Evolutionary conservation across 2,329 filamentous ascomycete genomes (phyloP).

Genomic region (Neocucurbitaria cava): DNA sequence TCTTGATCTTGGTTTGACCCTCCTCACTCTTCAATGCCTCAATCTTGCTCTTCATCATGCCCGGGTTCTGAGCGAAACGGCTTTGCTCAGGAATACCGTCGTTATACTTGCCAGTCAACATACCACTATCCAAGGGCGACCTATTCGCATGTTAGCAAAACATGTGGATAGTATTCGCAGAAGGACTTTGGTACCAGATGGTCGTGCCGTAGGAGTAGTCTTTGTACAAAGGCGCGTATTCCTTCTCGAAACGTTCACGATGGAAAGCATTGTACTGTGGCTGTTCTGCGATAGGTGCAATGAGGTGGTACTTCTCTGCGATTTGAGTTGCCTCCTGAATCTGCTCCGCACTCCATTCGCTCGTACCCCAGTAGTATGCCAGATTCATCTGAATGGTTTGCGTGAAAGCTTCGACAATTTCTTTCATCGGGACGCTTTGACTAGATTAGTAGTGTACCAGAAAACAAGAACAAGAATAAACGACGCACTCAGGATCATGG

Average conservation of each 20-base stretch:
- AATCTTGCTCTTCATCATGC: constrained; percentile 64
- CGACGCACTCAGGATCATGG: constrained; percentile 57
- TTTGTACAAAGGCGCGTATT: constrained; percentile 65
- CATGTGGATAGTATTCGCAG: too few relatives aligned
- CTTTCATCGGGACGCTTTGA: constrained; percentile 64
- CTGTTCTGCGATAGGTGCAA: constrained; percentile 62
- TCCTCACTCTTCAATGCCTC: constrained; percentile 58
- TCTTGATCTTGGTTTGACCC: constrained; percentile 62
- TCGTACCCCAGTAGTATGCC: constrained; percentile 63
- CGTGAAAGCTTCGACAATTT: constrained; percentile 65
- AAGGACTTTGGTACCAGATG: too few relatives aligned
- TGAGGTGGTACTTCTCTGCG: constrained; percentile 67
- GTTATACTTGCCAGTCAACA: constrained; percentile 71
- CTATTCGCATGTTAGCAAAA: too few relatives aligned
- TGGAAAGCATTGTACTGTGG: constrained; percentile 69
- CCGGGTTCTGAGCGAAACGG: constrained; percentile 65
- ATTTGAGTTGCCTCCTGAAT: constrained; percentile 67
- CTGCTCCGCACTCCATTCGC: constrained; percentile 66
- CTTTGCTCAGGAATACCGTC: constrained; percentile 67
- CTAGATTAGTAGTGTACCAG: constrained; percentile 10
- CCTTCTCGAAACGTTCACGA: constrained; percentile 66
- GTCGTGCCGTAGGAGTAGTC: constrained; percentile 65
- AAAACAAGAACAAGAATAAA: background rate
- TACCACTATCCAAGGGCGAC: constrained; percentile 62
- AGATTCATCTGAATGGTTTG: constrained; percentile 62